These are phyloP conservation scores for Colletotrichum godetiae DNA, from an alignment of 2,329 filamentous ascomycete genomes.

Conservation along the genomic window DNA sequence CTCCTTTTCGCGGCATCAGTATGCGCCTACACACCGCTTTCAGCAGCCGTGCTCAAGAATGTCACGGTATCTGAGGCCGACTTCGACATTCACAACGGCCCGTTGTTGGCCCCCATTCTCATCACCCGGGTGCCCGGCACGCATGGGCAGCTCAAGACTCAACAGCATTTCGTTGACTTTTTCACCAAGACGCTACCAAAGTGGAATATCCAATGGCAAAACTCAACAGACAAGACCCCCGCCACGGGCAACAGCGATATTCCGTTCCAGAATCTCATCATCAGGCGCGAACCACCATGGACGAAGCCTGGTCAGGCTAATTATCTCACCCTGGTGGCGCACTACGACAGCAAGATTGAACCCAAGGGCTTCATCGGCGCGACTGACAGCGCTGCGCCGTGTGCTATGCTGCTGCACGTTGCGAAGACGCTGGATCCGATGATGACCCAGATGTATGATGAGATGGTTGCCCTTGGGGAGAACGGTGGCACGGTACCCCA, in stretches of 20 bases:
- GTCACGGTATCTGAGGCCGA: conserved; percentile 73
- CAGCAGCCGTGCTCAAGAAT: conserved; percentile 71
- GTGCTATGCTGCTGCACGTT: conserved; percentile 85
- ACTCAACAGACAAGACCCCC: conserved; percentile 78
- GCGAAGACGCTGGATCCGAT: conserved; percentile 78
- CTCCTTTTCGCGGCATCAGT: conserved; percentile 41
- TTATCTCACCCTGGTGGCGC: conserved; percentile 81
- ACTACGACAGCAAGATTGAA: conserved; percentile 82
- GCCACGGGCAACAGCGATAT: conserved; percentile 70
- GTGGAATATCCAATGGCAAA: conserved; percentile 80
- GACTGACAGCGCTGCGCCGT: conserved; percentile 85
- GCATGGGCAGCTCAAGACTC: conserved; percentile 71
- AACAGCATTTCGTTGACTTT: conserved; percentile 79
- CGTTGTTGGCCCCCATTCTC: conserved; percentile 80
- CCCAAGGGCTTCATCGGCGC: conserved; percentile 85
- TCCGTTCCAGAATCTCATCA: conserved; percentile 82
- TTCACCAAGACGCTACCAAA: conserved; percentile 74
- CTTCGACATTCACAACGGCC: conserved; percentile 75
- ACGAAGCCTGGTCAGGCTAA: conserved; percentile 75
- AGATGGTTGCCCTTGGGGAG: conserved; percentile 70
- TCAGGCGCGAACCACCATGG: conserved; percentile 84
- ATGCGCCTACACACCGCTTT: conserved; percentile 58
- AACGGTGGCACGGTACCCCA: conserved; percentile 65
- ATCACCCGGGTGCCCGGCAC: conserved; percentile 81
- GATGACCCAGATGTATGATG: conserved; percentile 78